phyloP scores from a whole-genome alignment of 176 grass and related monocot genomes.

The Hsuehochloa calcarea region DNA sequence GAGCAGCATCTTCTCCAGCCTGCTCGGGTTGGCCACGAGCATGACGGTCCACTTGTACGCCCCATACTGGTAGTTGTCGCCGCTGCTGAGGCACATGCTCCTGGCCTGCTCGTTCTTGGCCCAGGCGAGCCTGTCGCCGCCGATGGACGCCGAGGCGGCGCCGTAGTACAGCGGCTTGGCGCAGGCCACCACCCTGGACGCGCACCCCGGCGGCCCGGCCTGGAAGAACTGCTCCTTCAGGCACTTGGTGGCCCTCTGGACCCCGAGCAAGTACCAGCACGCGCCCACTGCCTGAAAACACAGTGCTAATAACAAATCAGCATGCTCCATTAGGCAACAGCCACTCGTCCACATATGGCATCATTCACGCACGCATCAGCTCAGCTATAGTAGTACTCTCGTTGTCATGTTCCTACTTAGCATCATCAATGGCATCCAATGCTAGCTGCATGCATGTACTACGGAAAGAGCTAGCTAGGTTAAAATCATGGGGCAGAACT shows the following conservation, averaged over 20 bases:
- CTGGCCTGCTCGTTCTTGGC: slow-evolving; percentile 44
- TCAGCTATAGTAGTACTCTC: neutral
- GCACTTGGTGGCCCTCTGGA: slow-evolving; percentile 79
- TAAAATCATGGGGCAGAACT: neutral
- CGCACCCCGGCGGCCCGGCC: slow-evolving; percentile 29
- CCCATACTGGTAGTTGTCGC: slow-evolving; percentile 68
- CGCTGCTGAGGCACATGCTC: slow-evolving; percentile 42
- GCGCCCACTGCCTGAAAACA: slow-evolving; percentile 65
- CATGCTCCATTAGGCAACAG: neutral
- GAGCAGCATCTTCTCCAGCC: slow-evolving; percentile 82
- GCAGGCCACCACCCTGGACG: slow-evolving; percentile 45
- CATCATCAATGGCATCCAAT: neutral
- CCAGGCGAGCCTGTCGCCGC: slow-evolving; percentile 52
- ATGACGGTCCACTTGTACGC: slow-evolving; percentile 83
- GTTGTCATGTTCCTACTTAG: neutral
- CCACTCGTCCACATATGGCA: neutral
- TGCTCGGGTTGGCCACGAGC: slow-evolving; percentile 66
- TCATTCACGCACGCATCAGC: neutral
- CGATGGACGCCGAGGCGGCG: neutral
- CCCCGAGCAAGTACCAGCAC: slow-evolving; percentile 90
- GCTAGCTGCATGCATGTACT: neutral
- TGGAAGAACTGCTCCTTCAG: slow-evolving; percentile 55
- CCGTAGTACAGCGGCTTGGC: slow-evolving; percentile 63
- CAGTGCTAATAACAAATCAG: neutral
- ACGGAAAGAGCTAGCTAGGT: neutral